phyloP scores from a whole-genome alignment of 164 flowering plant species.

The Liquidambar formosana region DNA sequence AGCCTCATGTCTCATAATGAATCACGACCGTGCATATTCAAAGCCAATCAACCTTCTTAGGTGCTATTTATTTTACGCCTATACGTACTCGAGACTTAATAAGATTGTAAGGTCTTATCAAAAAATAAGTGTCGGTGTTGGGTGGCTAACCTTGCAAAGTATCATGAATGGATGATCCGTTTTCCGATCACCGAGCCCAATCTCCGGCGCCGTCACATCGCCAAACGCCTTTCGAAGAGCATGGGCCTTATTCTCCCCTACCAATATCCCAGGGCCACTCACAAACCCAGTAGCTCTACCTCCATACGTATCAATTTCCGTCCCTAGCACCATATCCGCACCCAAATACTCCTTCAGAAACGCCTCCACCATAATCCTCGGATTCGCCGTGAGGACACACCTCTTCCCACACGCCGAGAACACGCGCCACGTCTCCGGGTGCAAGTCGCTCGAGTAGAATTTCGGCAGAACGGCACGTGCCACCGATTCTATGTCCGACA shows the following conservation, averaged over 20 bases:
- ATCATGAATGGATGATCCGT: slow-evolving; percentile 40
- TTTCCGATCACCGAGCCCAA: slow-evolving; percentile 42
- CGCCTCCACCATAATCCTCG: slow-evolving; percentile 56
- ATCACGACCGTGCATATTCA: too few species aligned
- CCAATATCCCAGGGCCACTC: slow-evolving; percentile 30
- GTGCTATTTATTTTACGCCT: too few species aligned
- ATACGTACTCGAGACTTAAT: too few species aligned
- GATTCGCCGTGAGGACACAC: slow-evolving; percentile 43
- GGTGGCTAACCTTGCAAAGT: slow-evolving; percentile 38
- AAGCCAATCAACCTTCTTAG: too few species aligned
- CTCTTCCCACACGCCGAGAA: slow-evolving; percentile 39
- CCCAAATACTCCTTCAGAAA: slow-evolving; percentile 52
- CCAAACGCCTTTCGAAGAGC: slow-evolving; percentile 30
- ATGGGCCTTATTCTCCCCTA: slow-evolving; percentile 36
- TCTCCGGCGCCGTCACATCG: slow-evolving; percentile 37
- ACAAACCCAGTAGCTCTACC: slow-evolving; percentile 53
- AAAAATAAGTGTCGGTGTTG: too few species aligned
- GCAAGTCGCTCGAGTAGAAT: slow-evolving; percentile 40
- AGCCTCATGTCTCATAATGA: too few species aligned
- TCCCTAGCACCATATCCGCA: slow-evolving; percentile 54
- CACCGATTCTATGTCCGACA: slow-evolving; percentile 38
- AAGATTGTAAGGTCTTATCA: too few species aligned
- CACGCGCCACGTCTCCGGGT: slow-evolving; percentile 42
- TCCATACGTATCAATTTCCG: slow-evolving; percentile 34
- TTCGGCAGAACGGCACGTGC: slow-evolving; percentile 48